These are phyloP conservation scores for Bimuria novae-zelandiae DNA, from an alignment of 2,329 filamentous ascomycete genomes.

Conservation along the genomic window DNA sequence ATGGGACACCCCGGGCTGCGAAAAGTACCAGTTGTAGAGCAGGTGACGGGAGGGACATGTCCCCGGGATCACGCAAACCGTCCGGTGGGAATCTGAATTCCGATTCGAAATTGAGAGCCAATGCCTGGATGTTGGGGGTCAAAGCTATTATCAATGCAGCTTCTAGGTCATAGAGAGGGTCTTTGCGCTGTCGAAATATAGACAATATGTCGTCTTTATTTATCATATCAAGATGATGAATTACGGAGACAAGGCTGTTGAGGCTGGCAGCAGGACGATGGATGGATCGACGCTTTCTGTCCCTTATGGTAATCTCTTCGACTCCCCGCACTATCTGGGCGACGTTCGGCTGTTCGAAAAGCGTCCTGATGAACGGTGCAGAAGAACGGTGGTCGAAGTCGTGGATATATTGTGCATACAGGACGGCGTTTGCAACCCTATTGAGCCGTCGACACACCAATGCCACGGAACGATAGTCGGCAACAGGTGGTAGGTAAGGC, in stretches of 20 bases:
- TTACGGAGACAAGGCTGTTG: neutral
- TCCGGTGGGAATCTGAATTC: too few species aligned
- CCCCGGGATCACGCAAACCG: too few species aligned
- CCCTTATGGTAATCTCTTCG: neutral
- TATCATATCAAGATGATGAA: neutral
- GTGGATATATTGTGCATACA: constrained; percentile 1
- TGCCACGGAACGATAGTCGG: neutral
- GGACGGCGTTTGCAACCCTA: neutral
- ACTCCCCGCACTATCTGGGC: neutral
- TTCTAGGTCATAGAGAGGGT: neutral
- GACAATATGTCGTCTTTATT: neutral
- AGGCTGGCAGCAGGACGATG: neutral
- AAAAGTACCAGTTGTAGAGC: neutral
- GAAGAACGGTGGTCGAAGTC: neutral
- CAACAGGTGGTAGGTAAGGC: too few species aligned
- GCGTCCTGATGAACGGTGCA: neutral
- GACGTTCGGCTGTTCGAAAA: neutral
- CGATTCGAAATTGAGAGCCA: neutral
- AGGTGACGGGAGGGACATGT: neutral
- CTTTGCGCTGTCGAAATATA: neutral
- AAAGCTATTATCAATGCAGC: constrained; percentile 3
- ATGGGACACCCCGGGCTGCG: neutral
- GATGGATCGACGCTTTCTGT: neutral
- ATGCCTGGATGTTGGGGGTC: neutral
- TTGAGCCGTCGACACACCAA: constrained; percentile 1